Conservation (phyloP, 371 early-diverging fungal genomes). For the Mortierella sp. region DNA sequence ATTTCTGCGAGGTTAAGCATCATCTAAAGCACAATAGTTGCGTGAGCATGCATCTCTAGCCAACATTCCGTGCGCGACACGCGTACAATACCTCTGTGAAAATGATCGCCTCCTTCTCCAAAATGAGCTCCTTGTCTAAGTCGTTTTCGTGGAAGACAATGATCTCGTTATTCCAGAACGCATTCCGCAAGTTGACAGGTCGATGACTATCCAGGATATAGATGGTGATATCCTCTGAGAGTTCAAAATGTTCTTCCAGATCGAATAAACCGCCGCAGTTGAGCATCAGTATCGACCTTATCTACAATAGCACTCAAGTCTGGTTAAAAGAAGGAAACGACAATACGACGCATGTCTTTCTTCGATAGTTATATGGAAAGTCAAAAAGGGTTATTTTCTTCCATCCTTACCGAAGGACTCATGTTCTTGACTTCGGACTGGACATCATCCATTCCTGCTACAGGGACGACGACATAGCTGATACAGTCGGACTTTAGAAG, state of each 20-base stretch:
- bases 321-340: no score
- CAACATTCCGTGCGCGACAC: no score
- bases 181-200: constrained; percentile 84
- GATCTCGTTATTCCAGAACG: constrained; percentile 73
- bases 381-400: no score
- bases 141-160: constrained; percentile 85
- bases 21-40: no score
- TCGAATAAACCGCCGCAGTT: constrained; percentile 91
- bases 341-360: no score
- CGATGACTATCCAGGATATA: constrained; percentile 90
- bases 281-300: constrained; percentile 82
- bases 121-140: constrained; percentile 67
- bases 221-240: constrained; percentile 69
- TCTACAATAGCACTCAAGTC: constrained; percentile 44
- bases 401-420: constrained; percentile 36
- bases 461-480: constrained; percentile 51
- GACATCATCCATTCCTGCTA: constrained; percentile 39
- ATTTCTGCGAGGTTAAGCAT: no score
- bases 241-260: constrained; percentile 70
- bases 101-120: constrained; percentile 76
- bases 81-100: constrained; percentile 62
- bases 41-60: no score
- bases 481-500: constrained; percentile 47
- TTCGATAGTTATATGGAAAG: no score
- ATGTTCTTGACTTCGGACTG: constrained; percentile 24